These are phyloP conservation scores for Amanita inopinata DNA, from an alignment of 768 basidiomycete genomes.

Conservation along the genomic window DNA sequence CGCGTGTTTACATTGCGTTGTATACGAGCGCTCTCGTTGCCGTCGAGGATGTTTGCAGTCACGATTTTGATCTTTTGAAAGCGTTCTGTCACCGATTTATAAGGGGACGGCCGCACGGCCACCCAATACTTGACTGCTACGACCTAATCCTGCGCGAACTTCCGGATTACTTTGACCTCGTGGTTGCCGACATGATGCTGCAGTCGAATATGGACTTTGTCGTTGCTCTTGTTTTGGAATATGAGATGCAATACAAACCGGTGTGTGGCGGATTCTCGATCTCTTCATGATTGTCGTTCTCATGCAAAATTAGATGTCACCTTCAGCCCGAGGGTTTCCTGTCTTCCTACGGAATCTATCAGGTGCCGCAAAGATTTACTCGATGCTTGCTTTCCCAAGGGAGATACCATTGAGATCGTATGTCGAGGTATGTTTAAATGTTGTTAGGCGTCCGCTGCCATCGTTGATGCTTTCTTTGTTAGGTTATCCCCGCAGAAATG, in stretches of 20 bases:
- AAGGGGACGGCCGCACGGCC: constrained; percentile 17
- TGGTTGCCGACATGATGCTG: constrained; percentile 25
- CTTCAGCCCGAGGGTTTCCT: not conserved
- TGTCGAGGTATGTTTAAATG: no score
- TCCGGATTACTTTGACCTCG: constrained; percentile 18
- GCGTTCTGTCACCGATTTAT: constrained; percentile 26
- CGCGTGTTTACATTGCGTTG: constrained; percentile 26
- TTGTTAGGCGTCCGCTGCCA: no score
- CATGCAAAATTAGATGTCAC: not conserved
- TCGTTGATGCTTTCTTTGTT: no score
- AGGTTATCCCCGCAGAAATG: constrained; percentile 2
- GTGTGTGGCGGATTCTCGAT: no score
- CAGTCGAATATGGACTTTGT: constrained; percentile 26
- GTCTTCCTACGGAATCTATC: constrained; percentile 4
- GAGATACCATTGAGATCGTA: constrained; percentile 9
- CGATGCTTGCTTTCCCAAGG: constrained; percentile 4
- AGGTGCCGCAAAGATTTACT: constrained; percentile 4
- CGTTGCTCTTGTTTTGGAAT: constrained; percentile 16
- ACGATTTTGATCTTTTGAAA: constrained; percentile 18
- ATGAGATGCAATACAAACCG: constrained; percentile 4
- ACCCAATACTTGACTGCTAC: constrained; percentile 23
- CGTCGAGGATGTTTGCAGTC: constrained; percentile 26
- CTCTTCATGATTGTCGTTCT: no score
- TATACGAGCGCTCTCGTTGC: constrained; percentile 29
- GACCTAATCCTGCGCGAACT: constrained; percentile 25